These are phyloP conservation scores for Gracilaria caudata DNA, from an alignment of 23 red algal species.

Conservation along the genomic window DNA sequence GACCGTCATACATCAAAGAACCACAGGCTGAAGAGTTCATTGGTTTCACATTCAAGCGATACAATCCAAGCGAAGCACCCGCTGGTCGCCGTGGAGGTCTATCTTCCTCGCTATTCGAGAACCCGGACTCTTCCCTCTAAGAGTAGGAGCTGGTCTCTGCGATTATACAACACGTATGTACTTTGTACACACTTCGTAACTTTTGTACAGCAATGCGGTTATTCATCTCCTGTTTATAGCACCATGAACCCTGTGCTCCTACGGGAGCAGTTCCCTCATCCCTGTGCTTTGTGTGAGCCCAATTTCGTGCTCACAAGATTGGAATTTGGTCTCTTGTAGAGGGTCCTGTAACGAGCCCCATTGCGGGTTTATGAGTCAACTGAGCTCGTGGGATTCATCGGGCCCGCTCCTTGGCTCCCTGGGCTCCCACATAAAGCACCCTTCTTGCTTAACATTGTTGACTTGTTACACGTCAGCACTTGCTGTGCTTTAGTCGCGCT, in stretches of 20 bases:
- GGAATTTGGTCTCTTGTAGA: no score
- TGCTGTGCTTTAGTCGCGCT: no score
- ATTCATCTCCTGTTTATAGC: not conserved
- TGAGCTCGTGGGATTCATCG: no score
- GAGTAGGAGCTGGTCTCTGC: not conserved
- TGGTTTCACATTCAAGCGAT: constrained; percentile 80
- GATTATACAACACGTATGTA: not conserved
- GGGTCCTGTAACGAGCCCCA: no score
- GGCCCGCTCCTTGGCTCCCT: no score
- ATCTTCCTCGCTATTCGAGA: constrained; percentile 34
- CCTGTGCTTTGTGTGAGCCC: no score
- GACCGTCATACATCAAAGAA: constrained; percentile 66
- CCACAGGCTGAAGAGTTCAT: constrained; percentile 73
- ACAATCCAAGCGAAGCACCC: constrained; percentile 63
- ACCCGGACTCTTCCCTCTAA: constrained; percentile 34
- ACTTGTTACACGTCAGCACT: no score
- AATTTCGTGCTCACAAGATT: no score
- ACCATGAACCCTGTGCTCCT: not conserved
- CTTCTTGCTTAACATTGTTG: no score
- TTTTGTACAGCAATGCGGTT: not conserved
- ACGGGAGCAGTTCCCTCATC: not conserved
- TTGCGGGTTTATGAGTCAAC: no score
- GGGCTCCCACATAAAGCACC: no score
- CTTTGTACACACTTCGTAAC: not conserved
- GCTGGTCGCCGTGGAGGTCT: constrained; percentile 55